Evolutionary conservation across 2,329 filamentous ascomycete genomes (phyloP).

Genomic region (Arthroderma sp.): DNA sequence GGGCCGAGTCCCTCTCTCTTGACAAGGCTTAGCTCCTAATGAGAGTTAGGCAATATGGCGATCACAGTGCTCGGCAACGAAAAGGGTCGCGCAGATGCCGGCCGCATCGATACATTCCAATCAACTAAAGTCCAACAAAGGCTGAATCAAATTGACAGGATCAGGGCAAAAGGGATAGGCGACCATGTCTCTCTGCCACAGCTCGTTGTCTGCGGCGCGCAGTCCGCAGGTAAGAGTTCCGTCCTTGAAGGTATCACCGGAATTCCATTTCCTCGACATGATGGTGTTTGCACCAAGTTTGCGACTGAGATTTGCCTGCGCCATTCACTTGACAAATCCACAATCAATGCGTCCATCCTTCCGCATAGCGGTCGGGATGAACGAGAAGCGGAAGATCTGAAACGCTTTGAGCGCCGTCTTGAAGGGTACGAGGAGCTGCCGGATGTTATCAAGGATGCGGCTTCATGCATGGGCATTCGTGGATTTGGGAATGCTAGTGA

Average conservation of each 20-base stretch:
- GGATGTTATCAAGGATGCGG: constrained; percentile 1
- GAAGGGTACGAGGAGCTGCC: constrained; percentile 3
- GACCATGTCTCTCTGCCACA: constrained; percentile 16
- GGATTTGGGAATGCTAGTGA: neutral
- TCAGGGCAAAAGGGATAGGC: constrained; percentile 5
- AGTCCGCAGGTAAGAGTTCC: constrained; percentile 20
- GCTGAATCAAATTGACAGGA: neutral
- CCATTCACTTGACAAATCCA: constrained; percentile 9
- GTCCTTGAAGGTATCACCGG: constrained; percentile 15
- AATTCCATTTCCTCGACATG: constrained; percentile 22
- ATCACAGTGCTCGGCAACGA: too few species aligned
- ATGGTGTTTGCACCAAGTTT: constrained; percentile 23
- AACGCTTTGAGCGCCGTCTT: neutral
- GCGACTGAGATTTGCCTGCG: constrained; percentile 30
- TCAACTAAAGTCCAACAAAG: too few species aligned
- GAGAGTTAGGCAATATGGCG: too few species aligned
- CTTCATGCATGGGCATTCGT: constrained; percentile 2
- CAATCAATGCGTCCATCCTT: constrained; percentile 19
- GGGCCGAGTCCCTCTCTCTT: too few species aligned
- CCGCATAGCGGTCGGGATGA: constrained; percentile 10
- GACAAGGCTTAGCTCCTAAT: too few species aligned
- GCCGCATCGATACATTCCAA: too few species aligned
- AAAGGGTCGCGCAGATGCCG: too few species aligned
- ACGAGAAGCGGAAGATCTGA: neutral
- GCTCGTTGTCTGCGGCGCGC: constrained; percentile 21